Evolutionary conservation across 768 basidiomycete genomes (phyloP), one percentile per base, ranked within the genome.

Genomic region (Amylocystis lapponica): DNA sequence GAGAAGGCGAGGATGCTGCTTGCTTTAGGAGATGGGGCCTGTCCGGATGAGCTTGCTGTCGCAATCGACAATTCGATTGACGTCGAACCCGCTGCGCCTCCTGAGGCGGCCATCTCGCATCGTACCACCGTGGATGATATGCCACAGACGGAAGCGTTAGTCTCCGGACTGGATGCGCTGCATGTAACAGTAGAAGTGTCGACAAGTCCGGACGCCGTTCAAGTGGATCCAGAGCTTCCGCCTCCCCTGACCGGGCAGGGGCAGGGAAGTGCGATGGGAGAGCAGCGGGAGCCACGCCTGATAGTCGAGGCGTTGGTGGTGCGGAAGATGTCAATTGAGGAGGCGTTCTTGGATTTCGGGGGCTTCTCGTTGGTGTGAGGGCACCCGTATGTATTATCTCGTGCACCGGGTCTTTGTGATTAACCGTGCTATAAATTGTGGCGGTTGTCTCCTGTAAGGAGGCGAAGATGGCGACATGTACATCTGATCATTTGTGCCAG

Each of bases 231-330:
- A 19, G 33, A 38, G 25, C 55, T 25, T 45, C 41, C 30, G 29
- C 37, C 41, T 38, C 41, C 6, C 11, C 34, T 49, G 5, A 39
- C 45, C 29, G 43, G n/a, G n/a, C n/a, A n/a, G n/a, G n/a, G n/a
- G n/a, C n/a, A n/a, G n/a, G n/a, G n/a, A n/a, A n/a, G 45, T 6
- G 51, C 46, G 20, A 52, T 39, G 5, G 57, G 48, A 1, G 9
- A 58, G 55, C 36, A 59, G 57, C 41, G 68, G 64, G 70, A 72
- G 38, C 71, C 75, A 25, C 67, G 83, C n/a, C 66, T 83, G 4
- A 89, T 90, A 36, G 86, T 89, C 9, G 87, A 92, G 59, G 88
- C 78, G 2, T 69, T 91, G 23, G 81, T 92, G 2, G 79, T 89
- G 16, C 73, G 85, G 35, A 86, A 90, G 60, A 67, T 89, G 65